Evolutionary conservation across 495 filamentous ascomycete genomes (phyloP).

Genomic region (Podospora tetraspora): DNA sequence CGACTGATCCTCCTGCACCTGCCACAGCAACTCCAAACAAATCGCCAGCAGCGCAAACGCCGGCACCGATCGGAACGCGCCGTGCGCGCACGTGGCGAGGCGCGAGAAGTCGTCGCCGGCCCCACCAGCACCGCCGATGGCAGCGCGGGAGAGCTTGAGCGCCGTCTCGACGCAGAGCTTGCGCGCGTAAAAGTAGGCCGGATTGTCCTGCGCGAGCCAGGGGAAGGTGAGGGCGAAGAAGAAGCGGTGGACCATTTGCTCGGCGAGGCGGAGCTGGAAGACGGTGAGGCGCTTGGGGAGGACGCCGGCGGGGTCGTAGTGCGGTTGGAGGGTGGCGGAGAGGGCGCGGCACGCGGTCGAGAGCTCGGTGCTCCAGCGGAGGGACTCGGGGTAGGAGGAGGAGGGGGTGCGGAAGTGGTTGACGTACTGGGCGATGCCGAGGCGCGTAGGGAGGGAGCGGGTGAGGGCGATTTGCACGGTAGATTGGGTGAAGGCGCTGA

Average conservation of each 20-base stretch:
- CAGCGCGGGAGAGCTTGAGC: slow-evolving; percentile 37
- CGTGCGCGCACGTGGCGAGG: slow-evolving; percentile 41
- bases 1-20: slow-evolving; percentile 47
- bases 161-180: slow-evolving; percentile 43
- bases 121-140: slow-evolving; percentile 22
- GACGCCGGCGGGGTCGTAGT: slow-evolving; percentile 33
- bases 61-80: slow-evolving; percentile 42
- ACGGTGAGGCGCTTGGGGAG: slow-evolving; percentile 30
- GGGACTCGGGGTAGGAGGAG: slow-evolving; percentile 33
- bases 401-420: slow-evolving; percentile 30
- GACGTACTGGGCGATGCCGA: slow-evolving; percentile 35
- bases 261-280: slow-evolving; percentile 36
- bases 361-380: slow-evolving; percentile 36
- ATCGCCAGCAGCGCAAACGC: slow-evolving; percentile 45
- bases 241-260: slow-evolving; percentile 47
- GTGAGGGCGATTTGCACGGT: slow-evolving; percentile 35
- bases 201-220: slow-evolving; percentile 36
- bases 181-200: slow-evolving; percentile 42
- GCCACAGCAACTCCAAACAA: slow-evolving; percentile 44
- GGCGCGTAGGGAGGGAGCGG: slow-evolving; percentile 31
- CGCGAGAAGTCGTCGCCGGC: slow-evolving; percentile 37
- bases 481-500: slow-evolving; percentile 35
- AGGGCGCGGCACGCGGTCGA: slow-evolving; percentile 30
- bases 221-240: slow-evolving; percentile 48
- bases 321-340: slow-evolving; percentile 26